These are phyloP conservation scores for Ceriops zippeliana DNA, from an alignment of 345 rosid genomes.

Conservation along the genomic window DNA sequence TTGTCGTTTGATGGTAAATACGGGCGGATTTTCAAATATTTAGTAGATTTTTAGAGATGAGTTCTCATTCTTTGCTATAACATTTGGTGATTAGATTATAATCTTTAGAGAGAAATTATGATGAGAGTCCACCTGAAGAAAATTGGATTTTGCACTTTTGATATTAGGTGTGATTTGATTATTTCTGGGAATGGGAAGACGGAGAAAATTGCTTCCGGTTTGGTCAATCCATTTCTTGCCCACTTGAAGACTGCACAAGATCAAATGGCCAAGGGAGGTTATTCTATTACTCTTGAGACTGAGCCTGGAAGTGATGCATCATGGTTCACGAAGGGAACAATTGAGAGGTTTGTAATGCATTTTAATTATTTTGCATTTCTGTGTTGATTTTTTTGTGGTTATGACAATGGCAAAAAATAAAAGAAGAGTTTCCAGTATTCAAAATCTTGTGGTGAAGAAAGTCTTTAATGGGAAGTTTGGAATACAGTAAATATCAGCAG, in stretches of 20 bases:
- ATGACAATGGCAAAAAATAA: too few species aligned
- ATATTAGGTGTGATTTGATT: constrained; percentile 80
- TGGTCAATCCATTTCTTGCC: constrained; percentile 82
- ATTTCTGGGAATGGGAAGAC: constrained; percentile 73
- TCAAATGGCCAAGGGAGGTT: constrained; percentile 83
- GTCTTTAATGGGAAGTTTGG: background rate
- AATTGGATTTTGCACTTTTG: background rate
- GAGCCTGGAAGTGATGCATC: constrained; percentile 45
- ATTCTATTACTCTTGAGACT: constrained; percentile 78
- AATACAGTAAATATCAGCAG: background rate
- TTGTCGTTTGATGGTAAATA: background rate
- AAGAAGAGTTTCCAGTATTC: too few species aligned
- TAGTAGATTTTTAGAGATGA: background rate
- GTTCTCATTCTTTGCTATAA: background rate
- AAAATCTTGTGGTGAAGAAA: background rate
- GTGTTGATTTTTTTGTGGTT: background rate
- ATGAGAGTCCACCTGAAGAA: background rate
- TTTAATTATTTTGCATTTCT: background rate
- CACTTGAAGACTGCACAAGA: constrained; percentile 82
- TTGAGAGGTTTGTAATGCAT: constrained; percentile 54
- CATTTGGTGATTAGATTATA: background rate
- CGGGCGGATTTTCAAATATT: background rate
- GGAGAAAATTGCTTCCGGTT: constrained; percentile 84
- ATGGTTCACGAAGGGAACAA: constrained; percentile 85
- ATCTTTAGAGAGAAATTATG: background rate